Base-by-base conservation (phyloP, 2,329 filamentous ascomycete species). In the Hymenoscyphus linearis region DNA sequence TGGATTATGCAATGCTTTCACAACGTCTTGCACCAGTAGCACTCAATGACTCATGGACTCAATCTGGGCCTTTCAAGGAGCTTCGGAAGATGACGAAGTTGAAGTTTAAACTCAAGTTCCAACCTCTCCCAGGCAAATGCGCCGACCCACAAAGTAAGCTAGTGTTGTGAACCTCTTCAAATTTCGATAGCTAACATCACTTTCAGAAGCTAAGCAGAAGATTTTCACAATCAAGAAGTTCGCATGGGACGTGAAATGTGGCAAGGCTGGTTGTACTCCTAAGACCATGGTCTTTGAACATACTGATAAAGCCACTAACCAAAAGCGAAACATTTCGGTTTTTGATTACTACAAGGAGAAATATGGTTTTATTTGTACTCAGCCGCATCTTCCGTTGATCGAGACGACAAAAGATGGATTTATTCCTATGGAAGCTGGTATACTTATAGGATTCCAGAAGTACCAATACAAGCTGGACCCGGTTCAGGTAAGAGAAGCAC, bases 371-470 rank as follows among this genome's bases (percentile, higher is more conserved):
- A 71, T 72, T 1, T 73, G 89, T 0, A 70, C 74, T 14, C 76
- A 74, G 52, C 75, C 78, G 7, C 68, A 77, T 2, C 75, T 86
- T 1, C 87, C 87, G 0, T 71, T 89, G 0, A 77, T 89, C 7
- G 76, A 83, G 65, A 84, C 85, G 0, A 79, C 77, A 3, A 80
- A 79, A 50, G 79, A 73, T 1, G 83, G 80, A 0, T 73, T 76
- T 3, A 86, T 87, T 64, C 86, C 86, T 0, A 81, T 88, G 75
- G 87, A 89, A 66, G 72, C 85, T 3, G 84, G 83, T 59, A 74
- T 76, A 9, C 66, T 86, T 6, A 69, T 78, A 37, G 73, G 77
- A 0, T 80, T 84, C 70, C 86, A 89, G 71, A 78, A 83, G 0
- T 90, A 87, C 65, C 77, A 78, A 0, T 87, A 78, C 75, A 89